Evolutionary conservation across 176 grass and related monocot species (phyloP), one percentile per base, ranked within the genome.

Genomic region (Paspalum vaginatum): DNA sequence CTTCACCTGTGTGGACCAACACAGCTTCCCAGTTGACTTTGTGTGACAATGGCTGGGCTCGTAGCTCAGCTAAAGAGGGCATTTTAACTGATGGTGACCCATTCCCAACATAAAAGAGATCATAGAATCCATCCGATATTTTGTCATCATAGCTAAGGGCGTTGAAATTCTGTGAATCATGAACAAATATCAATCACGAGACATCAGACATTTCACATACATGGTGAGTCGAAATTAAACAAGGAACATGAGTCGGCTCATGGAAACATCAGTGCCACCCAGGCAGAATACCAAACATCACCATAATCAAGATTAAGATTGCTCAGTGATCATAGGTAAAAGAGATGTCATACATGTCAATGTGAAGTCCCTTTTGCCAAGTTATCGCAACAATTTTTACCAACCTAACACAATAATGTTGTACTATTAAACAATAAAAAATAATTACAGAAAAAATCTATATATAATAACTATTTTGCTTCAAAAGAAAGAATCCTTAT

Each of bases 111-210:
- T 81, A 74, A 81, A 88, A 99, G 52, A 99, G 87, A 84, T 99
- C 93, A 84, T 99, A 99, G 84, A 99, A 99, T 12, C 97, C 93
- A 79, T 99, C 97, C 6, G 87, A 74, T 85, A 93, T 93, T 85
- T 89, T 99, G 75, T 99, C 93, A 75, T 99, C 97, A 77, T 95
- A 99, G 52, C 88, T 84, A 45, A 99, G 93, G 50, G 88, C 84
- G 59, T 91, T 96, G 73, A 93, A 99, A 82, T 62, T 99, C 97
- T 99, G 97, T 64, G 25, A 88, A 91, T 20, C 44, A 88, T 21
- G 17, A 83, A 85, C 48, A 92, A 80, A 74, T 74, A 12, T 76
- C 77, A 26, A 26, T 26, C 57, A 60, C 13, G 57, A 60, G 57
- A 24, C 22, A 61, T 76, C 46, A 74, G 68, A 74, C 17, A 78